Evolutionary conservation across 2,329 filamentous ascomycete genomes (phyloP).

Genomic region (Zasmidium cellare): DNA sequence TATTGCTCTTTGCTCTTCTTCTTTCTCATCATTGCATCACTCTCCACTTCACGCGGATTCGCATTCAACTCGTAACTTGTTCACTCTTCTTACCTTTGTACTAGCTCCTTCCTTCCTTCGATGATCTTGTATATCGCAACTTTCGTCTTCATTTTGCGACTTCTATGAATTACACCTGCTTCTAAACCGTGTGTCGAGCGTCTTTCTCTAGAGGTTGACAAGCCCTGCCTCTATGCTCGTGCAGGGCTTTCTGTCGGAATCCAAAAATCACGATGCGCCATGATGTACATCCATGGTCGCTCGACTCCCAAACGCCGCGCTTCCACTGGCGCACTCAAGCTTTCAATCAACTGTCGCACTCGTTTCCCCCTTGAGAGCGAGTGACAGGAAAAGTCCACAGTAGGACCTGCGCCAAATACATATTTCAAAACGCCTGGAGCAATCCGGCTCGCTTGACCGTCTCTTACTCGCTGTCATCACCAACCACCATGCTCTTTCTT

Average conservation of each 20-base stretch:
- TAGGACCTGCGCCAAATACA: slow-evolving; percentile 1
- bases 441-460: neutral
- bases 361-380: slow-evolving; percentile 14
- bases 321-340: slow-evolving; percentile 11
- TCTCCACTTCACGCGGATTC: neutral
- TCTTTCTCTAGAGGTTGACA: neutral
- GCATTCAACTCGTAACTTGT: neutral
- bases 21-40: neutral
- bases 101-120: neutral
- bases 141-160: neutral
- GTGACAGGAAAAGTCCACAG: slow-evolving; percentile 13
- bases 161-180: neutral
- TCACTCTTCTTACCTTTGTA: neutral
- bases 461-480: slow-evolving; percentile 17
- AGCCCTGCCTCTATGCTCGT: too few relatives aligned
- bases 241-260: too few relatives aligned
- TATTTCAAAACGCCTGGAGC: slow-evolving; percentile 1
- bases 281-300: neutral
- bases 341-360: slow-evolving; percentile 3
- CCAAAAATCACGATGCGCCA: neutral
- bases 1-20: too few relatives aligned
- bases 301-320: slow-evolving; percentile 20
- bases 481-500: slow-evolving; percentile 20
- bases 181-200: neutral
- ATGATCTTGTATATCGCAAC: neutral